Conservation (phyloP, 164 flowering plant genomes). For the Liriodendron chinense region DNA sequence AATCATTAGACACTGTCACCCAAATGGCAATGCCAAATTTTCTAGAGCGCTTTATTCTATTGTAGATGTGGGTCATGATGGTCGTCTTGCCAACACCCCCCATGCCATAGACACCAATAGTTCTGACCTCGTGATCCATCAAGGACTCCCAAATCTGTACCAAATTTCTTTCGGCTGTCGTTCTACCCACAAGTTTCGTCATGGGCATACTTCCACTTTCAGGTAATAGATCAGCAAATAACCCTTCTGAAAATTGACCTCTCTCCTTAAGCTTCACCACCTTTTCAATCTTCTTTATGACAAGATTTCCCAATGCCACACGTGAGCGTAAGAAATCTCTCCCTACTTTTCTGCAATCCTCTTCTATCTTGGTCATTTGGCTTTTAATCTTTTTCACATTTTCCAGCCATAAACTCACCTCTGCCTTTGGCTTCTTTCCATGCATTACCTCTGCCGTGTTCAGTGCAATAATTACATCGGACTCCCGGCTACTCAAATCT, state of each 20-base stretch:
- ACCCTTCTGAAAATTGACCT: constrained; percentile 3
- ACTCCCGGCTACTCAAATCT: constrained; percentile 3
- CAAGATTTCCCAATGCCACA: background rate
- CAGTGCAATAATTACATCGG: background rate
- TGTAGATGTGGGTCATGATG: constrained; percentile 12
- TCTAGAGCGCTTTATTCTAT: background rate
- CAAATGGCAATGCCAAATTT: constrained; percentile 3
- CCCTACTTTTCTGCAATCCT: background rate
- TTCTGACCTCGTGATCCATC: background rate
- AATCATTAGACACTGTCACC: constrained; percentile 7
- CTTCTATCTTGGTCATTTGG: background rate
- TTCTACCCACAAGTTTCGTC: background rate
- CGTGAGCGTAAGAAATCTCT: background rate
- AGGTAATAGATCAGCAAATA: background rate
- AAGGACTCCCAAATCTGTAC: background rate
- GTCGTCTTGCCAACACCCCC: constrained; percentile 23
- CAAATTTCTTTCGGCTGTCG: background rate
- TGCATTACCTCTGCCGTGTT: background rate
- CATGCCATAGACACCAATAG: constrained; percentile 17
- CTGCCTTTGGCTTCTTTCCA: constrained; percentile 6
- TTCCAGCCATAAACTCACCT: constrained; percentile 1
- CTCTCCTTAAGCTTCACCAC: background rate
- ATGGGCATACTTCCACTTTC: background rate
- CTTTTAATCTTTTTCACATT: constrained; percentile 4
- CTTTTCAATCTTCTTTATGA: background rate